Base-by-base conservation (phyloP, 177 flowering plant species). In the Vitis hybrid region DNA sequence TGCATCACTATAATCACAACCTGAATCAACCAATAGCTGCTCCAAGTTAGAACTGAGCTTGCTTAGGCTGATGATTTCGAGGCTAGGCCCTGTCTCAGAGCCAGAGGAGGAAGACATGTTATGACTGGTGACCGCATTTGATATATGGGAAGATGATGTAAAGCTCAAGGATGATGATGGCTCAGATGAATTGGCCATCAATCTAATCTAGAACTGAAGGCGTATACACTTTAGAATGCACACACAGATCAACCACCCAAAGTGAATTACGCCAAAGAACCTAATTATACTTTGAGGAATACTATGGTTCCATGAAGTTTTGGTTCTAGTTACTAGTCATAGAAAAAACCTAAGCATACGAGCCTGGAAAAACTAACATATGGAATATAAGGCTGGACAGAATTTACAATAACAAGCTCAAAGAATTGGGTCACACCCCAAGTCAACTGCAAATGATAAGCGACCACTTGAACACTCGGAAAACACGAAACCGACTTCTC, bases 41-140 rank as follows among this genome's bases (percentile, higher is more conserved):
- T 83, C 95, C 74, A 90, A 74, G 65, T 76, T 84, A 55, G 80
- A 64, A 70, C 91, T 86, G 53, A 90, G 92, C 83, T 80, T 84
- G 60, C 69, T 78, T 55, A 90, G 63, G 64, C 88, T 82, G 54
- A 88, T 46, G 14, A 76, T 76, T 59, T 90, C 92, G 58, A 78
- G 84, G 76, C 49, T 84, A n/a, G 78, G 56, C 53, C 76, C 78
- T 0, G 74, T 8, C 53, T 85, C 91, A 32, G 77, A 20, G 18
- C 70, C 70, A 35, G 68, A 67, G 49, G 72, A 64, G 14, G 73
- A 57, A 17, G 76, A 64, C 41, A 64, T 41, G 69, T 62, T 81
- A 51, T 35, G 77, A 71, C 71, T 61, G 41, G 75, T 69, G 12
- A 86, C 78, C 8, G 87, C 89, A 80, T 87, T 90, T 14, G 91